Percentiles rank a stretch among this genome's conserved stretches.
Evolutionary conservation across 2,329 filamentous ascomycete genomes (phyloP).

Genomic region (Aspergillus phoenicis): DNA sequence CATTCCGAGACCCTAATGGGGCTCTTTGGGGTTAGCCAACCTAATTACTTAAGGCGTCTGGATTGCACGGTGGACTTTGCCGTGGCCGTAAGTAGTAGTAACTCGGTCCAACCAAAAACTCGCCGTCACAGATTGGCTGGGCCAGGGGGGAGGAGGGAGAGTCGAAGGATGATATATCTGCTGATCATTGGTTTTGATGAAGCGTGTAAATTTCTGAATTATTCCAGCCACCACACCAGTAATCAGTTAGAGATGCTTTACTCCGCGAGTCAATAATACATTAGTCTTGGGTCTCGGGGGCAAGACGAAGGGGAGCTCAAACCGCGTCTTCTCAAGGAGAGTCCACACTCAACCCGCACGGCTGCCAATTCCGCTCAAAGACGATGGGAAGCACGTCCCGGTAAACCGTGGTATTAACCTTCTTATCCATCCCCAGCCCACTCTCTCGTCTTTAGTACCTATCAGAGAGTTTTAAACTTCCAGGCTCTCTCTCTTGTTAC

Average conservation of each 20-base stretch:
- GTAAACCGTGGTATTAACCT: background rate
- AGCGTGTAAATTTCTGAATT: background rate
- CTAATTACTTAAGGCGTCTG: background rate
- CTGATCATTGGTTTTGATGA: background rate
- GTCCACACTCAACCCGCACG: background rate
- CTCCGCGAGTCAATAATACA: too few species aligned
- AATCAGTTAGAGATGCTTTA: too few species aligned
- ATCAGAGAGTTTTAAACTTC: background rate
- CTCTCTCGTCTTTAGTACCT: background rate
- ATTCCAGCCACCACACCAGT: background rate
- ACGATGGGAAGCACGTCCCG: background rate
- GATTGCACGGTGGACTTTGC: background rate
- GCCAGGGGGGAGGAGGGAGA: background rate
- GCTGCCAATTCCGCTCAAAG: background rate
- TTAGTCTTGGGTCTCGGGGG: too few species aligned
- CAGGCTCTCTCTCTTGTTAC: background rate
- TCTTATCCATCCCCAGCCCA: background rate
- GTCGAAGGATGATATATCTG: background rate
- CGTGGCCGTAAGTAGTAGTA: background rate
- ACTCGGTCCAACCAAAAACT: background rate
- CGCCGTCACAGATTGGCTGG: background rate
- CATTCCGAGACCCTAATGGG: constrained; percentile 11
- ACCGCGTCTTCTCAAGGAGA: background rate
- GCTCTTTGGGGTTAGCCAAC: background rate
- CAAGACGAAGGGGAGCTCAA: background rate